Conservation (phyloP, 1,139 yeast species). For the Suhomyces guaymorum region DNA sequence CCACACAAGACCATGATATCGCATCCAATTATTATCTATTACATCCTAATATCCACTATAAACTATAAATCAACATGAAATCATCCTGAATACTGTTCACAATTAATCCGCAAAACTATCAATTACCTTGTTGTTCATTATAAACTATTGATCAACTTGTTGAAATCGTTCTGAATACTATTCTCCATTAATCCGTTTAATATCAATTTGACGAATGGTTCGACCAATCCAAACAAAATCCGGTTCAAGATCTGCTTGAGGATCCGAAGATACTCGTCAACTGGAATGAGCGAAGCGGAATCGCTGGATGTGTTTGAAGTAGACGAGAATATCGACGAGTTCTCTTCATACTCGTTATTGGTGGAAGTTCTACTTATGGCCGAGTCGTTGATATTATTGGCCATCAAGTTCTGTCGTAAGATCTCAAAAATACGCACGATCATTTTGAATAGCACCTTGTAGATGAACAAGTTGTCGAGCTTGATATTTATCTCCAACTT, state of each 20-base stretch:
- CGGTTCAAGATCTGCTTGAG: constrained; percentile 33
- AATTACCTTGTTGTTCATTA: constrained; percentile 6
- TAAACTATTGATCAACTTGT: constrained; percentile 29
- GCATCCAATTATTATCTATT: no score
- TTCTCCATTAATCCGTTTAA: constrained; percentile 34
- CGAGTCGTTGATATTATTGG: constrained; percentile 7
- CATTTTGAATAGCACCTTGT: constrained; percentile 37
- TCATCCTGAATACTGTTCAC: constrained; percentile 32
- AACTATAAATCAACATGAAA: constrained; percentile 18
- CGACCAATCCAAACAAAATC: constrained; percentile 37
- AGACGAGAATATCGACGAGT: constrained; percentile 40
- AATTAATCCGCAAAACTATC: constrained; percentile 27
- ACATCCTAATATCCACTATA: neutral
- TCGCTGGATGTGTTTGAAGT: constrained; percentile 25
- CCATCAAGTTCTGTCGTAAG: constrained; percentile 15
- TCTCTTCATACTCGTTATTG: constrained; percentile 17
- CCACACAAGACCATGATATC: no score
- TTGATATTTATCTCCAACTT: constrained; percentile 47
- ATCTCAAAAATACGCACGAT: constrained; percentile 32
- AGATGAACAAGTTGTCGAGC: constrained; percentile 43
- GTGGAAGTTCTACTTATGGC: constrained; percentile 5
- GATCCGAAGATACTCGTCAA: constrained; percentile 37
- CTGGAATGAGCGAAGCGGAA: constrained; percentile 27
- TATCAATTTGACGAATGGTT: constrained; percentile 39
- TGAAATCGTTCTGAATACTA: constrained; percentile 33